Evolutionary conservation across 129 eudicot genomes (phyloP).

Genomic region (Chrysanthemum seticuspe): DNA sequence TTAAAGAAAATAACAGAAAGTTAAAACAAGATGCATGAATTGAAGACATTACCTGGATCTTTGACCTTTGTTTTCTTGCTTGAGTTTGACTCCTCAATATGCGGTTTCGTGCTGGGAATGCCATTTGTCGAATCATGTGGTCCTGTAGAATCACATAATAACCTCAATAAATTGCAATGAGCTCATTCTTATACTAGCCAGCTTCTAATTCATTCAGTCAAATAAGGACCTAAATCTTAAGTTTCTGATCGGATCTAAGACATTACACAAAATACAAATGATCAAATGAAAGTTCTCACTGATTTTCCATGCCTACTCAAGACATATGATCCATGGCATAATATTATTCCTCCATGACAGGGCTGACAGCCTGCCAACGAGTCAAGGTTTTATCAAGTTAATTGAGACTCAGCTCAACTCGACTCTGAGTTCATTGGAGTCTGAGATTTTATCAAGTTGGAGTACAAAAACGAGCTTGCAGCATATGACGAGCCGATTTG

Average conservation of each 20-base stretch:
- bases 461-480: no score
- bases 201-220: neutral
- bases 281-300: neutral
- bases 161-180: conserved; percentile 11
- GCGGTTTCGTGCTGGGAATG: conserved; percentile 8
- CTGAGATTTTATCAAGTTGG: no score
- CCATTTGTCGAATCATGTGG: conserved; percentile 34
- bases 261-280: neutral
- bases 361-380: no score
- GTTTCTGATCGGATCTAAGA: neutral
- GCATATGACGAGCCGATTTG: no score
- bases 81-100: conserved; percentile 23
- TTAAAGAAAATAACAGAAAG: neutral
- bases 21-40: neutral
- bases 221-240: neutral
- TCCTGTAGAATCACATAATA: conserved; percentile 35
- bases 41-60: conserved; percentile 32
- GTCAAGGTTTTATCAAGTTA: no score
- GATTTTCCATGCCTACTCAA: neutral
- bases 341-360: neutral
- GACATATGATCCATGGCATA: neutral
- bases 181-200: neutral
- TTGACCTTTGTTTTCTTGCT: conserved; percentile 37
- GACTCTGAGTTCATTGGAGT: no score
- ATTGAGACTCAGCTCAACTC: no score